Percentiles rank a stretch among this genome's conserved stretches.
Evolutionary conservation across 148 eudicot genomes (phyloP).

Genomic region (Vaccinium darrowii): DNA sequence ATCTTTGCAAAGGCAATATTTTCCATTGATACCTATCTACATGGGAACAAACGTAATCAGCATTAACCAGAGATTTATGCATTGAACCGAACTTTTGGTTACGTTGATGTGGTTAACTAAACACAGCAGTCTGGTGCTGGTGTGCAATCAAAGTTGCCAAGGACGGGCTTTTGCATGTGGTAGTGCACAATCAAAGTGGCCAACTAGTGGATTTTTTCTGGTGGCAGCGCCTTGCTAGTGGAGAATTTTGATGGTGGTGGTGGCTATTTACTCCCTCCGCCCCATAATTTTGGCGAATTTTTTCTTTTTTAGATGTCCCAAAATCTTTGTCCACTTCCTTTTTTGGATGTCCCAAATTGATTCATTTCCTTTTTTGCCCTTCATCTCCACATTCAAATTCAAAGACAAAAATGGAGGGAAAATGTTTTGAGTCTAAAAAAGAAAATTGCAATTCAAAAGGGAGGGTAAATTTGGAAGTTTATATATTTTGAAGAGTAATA

Average conservation of each 20-base stretch:
- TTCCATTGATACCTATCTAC: neutral
- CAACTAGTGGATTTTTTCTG: neutral
- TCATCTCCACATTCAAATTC: too few species aligned
- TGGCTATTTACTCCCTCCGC: neutral
- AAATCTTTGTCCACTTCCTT: too few species aligned
- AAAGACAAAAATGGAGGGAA: too few species aligned
- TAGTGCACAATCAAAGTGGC: neutral
- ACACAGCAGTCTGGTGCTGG: neutral
- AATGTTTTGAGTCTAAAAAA: too few species aligned
- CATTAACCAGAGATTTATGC: neutral
- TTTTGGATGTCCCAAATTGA: too few species aligned
- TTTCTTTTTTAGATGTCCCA: too few species aligned
- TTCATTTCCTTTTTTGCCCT: too few species aligned
- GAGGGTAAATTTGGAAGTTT: too few species aligned
- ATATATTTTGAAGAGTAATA: too few species aligned
- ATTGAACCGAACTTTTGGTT: neutral
- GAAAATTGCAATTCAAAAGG: too few species aligned
- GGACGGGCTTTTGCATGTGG: neutral
- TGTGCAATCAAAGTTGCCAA: neutral
- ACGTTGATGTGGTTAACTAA: neutral
- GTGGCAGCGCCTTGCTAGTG: neutral
- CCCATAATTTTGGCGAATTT: too few species aligned
- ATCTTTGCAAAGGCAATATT: neutral
- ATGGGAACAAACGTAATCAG: neutral
- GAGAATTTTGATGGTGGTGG: neutral